A percentile compares a stretch with the other conserved stretches of the same genome.
Evolutionary conservation across 176 grass and related monocot species (phyloP).

Genomic region (Zea luxurians): DNA sequence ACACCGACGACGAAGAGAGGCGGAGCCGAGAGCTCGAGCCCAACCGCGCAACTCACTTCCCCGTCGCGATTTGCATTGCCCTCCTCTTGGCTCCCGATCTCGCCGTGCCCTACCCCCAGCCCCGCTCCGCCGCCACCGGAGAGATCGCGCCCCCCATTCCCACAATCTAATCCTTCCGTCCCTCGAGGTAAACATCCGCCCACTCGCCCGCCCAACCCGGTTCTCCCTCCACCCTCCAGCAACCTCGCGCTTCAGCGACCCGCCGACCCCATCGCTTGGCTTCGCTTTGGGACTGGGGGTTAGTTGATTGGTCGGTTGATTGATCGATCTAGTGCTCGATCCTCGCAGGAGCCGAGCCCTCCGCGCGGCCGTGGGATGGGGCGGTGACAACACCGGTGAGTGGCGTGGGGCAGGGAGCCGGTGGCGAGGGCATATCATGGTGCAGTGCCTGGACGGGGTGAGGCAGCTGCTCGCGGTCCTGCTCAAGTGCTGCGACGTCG

Average conservation of each 20-base stretch:
- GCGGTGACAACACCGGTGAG: slow-evolving; percentile 17
- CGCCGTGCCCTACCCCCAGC: neutral
- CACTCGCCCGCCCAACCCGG: neutral
- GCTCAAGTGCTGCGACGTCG: slow-evolving; percentile 78
- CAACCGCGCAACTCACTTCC: neutral
- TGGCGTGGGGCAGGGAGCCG: neutral
- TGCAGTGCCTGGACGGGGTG: slow-evolving; percentile 83
- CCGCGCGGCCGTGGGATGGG: slow-evolving; percentile 24
- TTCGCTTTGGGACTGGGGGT: neutral
- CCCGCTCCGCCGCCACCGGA: neutral
- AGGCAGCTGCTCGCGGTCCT: slow-evolving; percentile 70
- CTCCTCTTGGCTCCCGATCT: neutral
- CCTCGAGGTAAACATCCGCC: neutral
- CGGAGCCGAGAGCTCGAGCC: neutral
- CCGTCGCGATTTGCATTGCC: neutral
- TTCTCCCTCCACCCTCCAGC: neutral
- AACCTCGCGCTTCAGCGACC: neutral
- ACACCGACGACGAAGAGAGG: neutral
- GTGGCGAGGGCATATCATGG: slow-evolving; percentile 57
- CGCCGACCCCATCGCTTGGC: neutral
- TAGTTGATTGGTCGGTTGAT: neutral
- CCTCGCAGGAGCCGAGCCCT: neutral
- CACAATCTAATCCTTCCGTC: neutral
- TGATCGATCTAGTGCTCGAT: neutral
- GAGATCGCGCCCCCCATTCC: slow-evolving; percentile 21